phyloP scores from a whole-genome alignment of 352 stramenopile species.

The Plasmopara viticola region DNA sequence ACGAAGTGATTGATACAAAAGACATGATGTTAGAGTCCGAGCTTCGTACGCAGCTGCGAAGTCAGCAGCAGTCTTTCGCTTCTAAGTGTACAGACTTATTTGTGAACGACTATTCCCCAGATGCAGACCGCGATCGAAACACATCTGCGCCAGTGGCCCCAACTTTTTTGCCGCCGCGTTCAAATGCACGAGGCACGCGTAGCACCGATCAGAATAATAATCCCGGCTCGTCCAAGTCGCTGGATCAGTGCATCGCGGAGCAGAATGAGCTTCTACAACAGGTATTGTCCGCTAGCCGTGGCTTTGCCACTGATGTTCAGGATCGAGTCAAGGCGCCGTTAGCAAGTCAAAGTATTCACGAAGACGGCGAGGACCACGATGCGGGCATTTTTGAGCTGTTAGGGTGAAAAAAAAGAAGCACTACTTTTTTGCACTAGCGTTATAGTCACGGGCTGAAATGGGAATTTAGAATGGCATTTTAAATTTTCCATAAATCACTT shows the following conservation, averaged over 20 bases:
- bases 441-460: no score
- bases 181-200: constrained; percentile 15
- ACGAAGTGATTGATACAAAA: constrained; percentile 38
- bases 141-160: constrained; percentile 24
- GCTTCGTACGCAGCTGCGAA: constrained; percentile 20
- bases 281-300: constrained; percentile 28
- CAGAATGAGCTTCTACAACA: constrained; percentile 36
- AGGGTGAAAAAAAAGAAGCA: no score
- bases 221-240: constrained; percentile 16
- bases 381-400: constrained; percentile 26
- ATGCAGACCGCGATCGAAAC: constrained; percentile 20
- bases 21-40: constrained; percentile 29
- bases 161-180: constrained; percentile 6
- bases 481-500: no score
- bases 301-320: constrained; percentile 13
- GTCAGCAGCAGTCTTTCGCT: constrained; percentile 17
- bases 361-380: constrained; percentile 21
- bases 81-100: constrained; percentile 6
- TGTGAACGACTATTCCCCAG: constrained; percentile 12
- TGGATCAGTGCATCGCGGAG: constrained; percentile 35
- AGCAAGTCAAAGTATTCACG: constrained; percentile 15
- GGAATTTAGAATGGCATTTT: no score
- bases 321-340: constrained; percentile 10
- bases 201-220: constrained; percentile 23
- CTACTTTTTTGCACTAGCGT: no score